Percentiles rank a stretch among this genome's conserved stretches.
Conservation (phyloP, 495 filamentous ascomycete genomes). For the Neurospora discreta region DNA sequence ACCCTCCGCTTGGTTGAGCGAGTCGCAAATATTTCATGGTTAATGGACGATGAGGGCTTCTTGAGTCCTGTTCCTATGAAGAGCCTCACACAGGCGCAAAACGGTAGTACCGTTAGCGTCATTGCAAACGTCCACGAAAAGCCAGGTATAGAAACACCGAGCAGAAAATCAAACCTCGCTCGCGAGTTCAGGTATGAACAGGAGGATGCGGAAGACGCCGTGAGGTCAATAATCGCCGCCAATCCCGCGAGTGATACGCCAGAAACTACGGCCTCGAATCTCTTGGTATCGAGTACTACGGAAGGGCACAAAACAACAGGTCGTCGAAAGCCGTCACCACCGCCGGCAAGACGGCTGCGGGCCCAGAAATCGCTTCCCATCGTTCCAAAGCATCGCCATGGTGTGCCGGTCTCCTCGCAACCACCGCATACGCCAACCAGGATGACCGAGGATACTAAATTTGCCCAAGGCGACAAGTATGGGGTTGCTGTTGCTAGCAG, state of each 20-base stretch:
- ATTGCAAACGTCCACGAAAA: constrained; percentile 69
- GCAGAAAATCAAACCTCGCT: constrained; percentile 38
- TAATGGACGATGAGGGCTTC: constrained; percentile 39
- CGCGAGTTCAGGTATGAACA: constrained; percentile 4
- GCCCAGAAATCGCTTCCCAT: constrained; percentile 34
- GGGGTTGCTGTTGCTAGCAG: neutral
- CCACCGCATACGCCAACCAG: constrained; percentile 10
- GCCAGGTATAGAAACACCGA: constrained; percentile 77
- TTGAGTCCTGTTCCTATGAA: constrained; percentile 30
- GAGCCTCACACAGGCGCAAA: constrained; percentile 35
- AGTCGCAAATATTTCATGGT: constrained; percentile 75
- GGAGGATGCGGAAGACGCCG: constrained; percentile 3
- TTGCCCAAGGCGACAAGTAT: neutral
- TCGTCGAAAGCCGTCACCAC: constrained; percentile 2
- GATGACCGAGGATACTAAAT: neutral
- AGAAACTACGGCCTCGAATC: neutral
- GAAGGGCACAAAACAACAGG: neutral
- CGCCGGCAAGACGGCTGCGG: constrained; percentile 17
- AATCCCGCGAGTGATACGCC: neutral
- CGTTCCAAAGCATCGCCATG: constrained; percentile 36
- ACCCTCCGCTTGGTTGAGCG: constrained; percentile 74
- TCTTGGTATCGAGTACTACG: constrained; percentile 1
- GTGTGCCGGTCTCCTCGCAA: constrained; percentile 26
- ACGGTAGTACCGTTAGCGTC: constrained; percentile 52
- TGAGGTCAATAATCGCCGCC: neutral